Conservation (phyloP, 805 yeast species). For the Wickerhamiella kurtzmanii region DNA sequence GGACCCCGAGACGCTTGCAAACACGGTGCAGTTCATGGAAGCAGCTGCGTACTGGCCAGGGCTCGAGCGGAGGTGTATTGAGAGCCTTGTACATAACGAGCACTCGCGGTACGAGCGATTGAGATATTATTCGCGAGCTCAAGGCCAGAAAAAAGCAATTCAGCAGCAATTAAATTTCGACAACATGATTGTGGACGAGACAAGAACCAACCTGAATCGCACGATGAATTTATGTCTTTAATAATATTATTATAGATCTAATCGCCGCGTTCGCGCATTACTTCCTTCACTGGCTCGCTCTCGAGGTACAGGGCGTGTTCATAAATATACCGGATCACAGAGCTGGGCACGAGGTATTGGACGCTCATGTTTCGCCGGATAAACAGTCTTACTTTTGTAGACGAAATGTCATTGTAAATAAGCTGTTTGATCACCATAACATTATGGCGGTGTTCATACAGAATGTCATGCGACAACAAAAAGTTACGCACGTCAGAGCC, state of each 20-base stretch:
- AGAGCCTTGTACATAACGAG: slow-evolving; percentile 11
- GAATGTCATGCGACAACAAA: slow-evolving; percentile 82
- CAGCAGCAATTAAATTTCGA: slow-evolving; percentile 3
- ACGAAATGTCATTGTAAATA: slow-evolving; percentile 89
- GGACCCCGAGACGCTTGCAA: slow-evolving; percentile 5
- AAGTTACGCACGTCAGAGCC: slow-evolving; percentile 93
- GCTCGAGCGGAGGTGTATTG: slow-evolving; percentile 17
- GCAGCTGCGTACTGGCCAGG: slow-evolving; percentile 18
- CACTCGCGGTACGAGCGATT: slow-evolving; percentile 6
- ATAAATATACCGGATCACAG: slow-evolving; percentile 87
- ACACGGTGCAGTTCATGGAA: slow-evolving; percentile 15
- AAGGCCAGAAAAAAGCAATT: background rate
- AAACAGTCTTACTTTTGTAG: slow-evolving; percentile 87
- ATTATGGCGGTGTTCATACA: slow-evolving; percentile 91
- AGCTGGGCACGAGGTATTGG: slow-evolving; percentile 83
- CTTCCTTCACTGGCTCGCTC: slow-evolving; percentile 90
- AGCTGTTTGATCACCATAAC: slow-evolving; percentile 89
- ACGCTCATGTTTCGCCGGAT: slow-evolving; percentile 93
- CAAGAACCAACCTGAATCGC: slow-evolving; percentile 6
- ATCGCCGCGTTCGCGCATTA: slow-evolving; percentile 28
- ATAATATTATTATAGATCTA: slow-evolving; percentile 4
- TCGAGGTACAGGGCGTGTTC: slow-evolving; percentile 80
- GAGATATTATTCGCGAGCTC: background rate
- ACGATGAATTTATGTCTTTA: slow-evolving; percentile 12
- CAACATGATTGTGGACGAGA: slow-evolving; percentile 3